These are phyloP conservation scores for Nannochloropsis salina DNA, from an alignment of 108 stramenopile genomes.

Conservation along the genomic window DNA sequence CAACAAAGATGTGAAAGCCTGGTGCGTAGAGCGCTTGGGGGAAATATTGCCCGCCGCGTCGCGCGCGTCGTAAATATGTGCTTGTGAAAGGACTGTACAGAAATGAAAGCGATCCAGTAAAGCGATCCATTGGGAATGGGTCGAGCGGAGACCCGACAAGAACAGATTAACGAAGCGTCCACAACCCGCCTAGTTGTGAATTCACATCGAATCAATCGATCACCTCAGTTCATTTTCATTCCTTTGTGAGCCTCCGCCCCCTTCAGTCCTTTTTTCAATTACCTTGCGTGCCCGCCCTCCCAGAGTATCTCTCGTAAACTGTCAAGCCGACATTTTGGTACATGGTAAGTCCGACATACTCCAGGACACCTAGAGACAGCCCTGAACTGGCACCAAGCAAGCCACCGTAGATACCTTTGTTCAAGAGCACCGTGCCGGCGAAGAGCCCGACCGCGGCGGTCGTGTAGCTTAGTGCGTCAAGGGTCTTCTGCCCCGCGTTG, in stretches of 20 bases:
- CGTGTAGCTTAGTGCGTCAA: too few species aligned
- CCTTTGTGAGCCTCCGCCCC: background rate
- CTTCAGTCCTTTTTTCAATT: background rate
- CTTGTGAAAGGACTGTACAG: background rate
- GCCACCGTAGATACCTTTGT: background rate
- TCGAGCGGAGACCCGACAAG: background rate
- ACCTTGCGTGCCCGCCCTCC: background rate
- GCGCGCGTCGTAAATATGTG: too few species aligned
- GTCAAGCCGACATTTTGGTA: background rate
- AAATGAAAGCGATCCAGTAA: background rate
- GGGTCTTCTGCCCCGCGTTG: too few species aligned
- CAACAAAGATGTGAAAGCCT: background rate
- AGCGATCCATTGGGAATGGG: background rate
- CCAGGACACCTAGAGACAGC: background rate
- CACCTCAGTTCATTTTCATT: background rate
- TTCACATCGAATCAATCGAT: background rate
- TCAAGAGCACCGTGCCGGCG: background rate
- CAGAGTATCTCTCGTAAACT: background rate
- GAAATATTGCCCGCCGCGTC: too few species aligned
- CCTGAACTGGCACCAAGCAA: background rate
- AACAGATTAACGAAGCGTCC: background rate
- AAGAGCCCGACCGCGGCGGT: too few species aligned
- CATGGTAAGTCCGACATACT: background rate
- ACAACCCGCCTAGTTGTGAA: background rate
- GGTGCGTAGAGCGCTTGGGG: too few species aligned